Evolutionary conservation across 805 yeast species (phyloP).

Genomic region (Zygoascus flipseniorum): DNA sequence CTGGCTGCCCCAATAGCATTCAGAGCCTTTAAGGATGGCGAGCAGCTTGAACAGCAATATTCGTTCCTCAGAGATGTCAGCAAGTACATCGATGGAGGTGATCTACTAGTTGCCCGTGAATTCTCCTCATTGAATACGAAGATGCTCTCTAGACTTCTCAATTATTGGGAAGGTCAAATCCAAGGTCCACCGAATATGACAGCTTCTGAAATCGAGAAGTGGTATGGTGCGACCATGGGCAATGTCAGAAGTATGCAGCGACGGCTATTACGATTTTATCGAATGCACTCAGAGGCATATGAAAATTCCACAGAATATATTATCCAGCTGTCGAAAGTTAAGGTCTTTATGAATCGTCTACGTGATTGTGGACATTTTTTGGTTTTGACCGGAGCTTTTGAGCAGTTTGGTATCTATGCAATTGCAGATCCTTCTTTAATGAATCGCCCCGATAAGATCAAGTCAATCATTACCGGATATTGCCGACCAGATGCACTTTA

Average conservation of each 20-base stretch:
- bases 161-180: constrained; percentile 65
- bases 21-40: constrained; percentile 85
- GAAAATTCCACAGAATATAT: constrained; percentile 53
- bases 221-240: constrained; percentile 33
- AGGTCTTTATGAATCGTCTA: constrained; percentile 47
- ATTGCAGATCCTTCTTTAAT: constrained; percentile 60
- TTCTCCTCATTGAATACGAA: constrained; percentile 59
- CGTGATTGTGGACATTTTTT: constrained; percentile 64
- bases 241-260: constrained; percentile 51
- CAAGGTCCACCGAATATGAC: constrained; percentile 46
- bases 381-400: constrained; percentile 63
- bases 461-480: constrained; percentile 24
- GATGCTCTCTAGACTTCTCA: constrained; percentile 57
- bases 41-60: constrained; percentile 80
- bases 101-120: constrained; percentile 71
- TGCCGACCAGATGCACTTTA: constrained; percentile 22
- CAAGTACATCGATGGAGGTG: constrained; percentile 68
- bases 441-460: constrained; percentile 29
- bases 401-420: constrained; percentile 67
- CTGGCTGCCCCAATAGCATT: constrained; percentile 33
- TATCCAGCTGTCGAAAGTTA: constrained; percentile 28
- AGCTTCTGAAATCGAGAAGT: constrained; percentile 43
- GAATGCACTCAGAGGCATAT: constrained; percentile 38
- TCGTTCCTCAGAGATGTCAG: constrained; percentile 69
- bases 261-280: constrained; percentile 70